Evolutionary conservation across 2,329 filamentous ascomycete species (phyloP).

Genomic region (Curvularia verruculosa): DNA sequence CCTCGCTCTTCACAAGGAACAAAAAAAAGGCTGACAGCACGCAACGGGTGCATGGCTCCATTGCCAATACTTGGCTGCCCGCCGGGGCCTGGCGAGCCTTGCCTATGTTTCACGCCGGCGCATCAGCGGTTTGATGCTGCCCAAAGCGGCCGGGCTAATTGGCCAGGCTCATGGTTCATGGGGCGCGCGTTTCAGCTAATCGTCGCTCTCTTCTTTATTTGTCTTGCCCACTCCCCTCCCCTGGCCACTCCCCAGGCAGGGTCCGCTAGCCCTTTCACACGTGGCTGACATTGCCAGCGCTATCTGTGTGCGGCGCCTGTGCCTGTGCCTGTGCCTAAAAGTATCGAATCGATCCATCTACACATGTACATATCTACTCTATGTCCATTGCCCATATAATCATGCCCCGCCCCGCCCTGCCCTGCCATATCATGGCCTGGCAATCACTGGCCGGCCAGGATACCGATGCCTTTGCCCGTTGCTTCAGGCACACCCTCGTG

Average conservation of each 20-base stretch:
- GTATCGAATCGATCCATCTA: no score
- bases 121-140: conserved; percentile 38
- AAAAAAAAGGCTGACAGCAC: not conserved
- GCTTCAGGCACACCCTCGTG: conserved; percentile 1
- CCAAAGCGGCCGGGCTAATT: conserved; percentile 28
- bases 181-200: conserved; percentile 25
- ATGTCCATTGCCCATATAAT: no score
- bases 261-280: not conserved
- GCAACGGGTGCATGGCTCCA: conserved; percentile 12
- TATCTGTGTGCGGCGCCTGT: not conserved
- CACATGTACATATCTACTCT: no score
- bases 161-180: conserved; percentile 25
- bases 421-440: conserved; percentile 14
- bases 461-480: not conserved
- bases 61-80: conserved; percentile 36
- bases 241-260: not conserved
- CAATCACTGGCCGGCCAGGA: conserved; percentile 5
- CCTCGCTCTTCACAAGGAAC: no score
- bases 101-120: conserved; percentile 38
- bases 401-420: no score
- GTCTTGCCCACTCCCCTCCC: not conserved
- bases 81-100: conserved; percentile 17
- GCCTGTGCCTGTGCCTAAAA: not conserved
- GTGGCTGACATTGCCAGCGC: not conserved
- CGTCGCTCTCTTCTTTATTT: not conserved